A percentile compares a stretch with the other conserved stretches of the same genome.
Conservation (phyloP, 129 eudicot species). For the Artemisia argyi region DNA sequence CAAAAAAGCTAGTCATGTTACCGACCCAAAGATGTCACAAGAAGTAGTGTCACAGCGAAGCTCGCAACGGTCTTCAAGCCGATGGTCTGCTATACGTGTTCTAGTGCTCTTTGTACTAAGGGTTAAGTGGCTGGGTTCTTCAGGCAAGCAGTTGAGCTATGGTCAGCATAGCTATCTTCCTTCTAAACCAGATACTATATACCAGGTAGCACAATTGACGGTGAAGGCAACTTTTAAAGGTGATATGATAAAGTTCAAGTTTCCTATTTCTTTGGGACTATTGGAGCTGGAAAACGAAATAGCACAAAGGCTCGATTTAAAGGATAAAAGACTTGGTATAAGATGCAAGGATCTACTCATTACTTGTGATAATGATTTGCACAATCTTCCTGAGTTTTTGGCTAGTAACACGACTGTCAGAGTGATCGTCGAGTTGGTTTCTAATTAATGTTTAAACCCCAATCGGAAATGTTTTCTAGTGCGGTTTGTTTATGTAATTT, state of each 20-base stretch:
- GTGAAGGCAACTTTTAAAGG: background rate
- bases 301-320: no score
- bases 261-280: no score
- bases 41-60: background rate
- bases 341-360: background rate
- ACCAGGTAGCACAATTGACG: background rate
- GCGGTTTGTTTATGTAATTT: no score
- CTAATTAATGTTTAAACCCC: no score
- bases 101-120: background rate
- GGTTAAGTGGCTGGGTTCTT: slow-evolving; percentile 7
- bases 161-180: no score
- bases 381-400: background rate
- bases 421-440: no score
- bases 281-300: no score
- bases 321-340: background rate
- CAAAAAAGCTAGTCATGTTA: background rate
- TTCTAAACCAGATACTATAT: no score
- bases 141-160: background rate
- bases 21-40: background rate
- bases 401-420: background rate
- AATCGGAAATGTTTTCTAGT: no score
- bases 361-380: slow-evolving; percentile 5
- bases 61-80: background rate
- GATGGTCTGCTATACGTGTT: background rate
- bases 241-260: no score